These are phyloP conservation scores for Pezicula radicicola DNA, from an alignment of 2,329 filamentous ascomycete species.

Conservation along the genomic window DNA sequence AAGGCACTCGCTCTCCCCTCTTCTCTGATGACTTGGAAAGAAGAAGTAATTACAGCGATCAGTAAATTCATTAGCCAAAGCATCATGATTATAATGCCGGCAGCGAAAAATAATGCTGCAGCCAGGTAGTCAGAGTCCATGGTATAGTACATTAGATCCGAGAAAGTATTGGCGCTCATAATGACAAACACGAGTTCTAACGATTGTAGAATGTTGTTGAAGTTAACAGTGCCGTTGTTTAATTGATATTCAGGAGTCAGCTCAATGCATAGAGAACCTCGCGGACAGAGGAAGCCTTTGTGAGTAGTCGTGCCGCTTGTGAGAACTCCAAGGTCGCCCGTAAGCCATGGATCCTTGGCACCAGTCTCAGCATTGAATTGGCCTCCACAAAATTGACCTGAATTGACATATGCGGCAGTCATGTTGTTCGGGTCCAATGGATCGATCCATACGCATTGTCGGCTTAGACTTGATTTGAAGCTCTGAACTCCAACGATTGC, in stretches of 20 bases:
- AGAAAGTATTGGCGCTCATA: constrained; percentile 97
- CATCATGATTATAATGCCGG: constrained; percentile 84
- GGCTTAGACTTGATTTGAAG: constrained; percentile 80
- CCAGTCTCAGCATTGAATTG: constrained; percentile 63
- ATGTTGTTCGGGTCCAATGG: constrained; percentile 51
- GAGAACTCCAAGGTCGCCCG: constrained; percentile 21
- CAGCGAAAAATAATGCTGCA: constrained; percentile 73
- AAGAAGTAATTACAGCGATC: constrained; percentile 97
- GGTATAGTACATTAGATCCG: constrained; percentile 90
- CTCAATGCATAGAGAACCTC: constrained; percentile 79
- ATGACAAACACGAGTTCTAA: constrained; percentile 94
- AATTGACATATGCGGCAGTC: constrained; percentile 55
- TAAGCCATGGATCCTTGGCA: constrained; percentile 64
- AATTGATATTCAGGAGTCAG: constrained; percentile 59
- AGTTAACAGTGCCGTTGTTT: constrained; percentile 82
- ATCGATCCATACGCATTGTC: constrained; percentile 76
- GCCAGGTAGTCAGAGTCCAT: constrained; percentile 88
- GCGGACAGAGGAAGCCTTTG: constrained; percentile 88
- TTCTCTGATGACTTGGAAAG: constrained; percentile 96
- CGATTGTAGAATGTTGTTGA: constrained; percentile 91
- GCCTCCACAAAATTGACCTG: constrained; percentile 82
- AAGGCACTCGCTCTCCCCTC: constrained; percentile 95
- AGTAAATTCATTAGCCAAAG: constrained; percentile 93
- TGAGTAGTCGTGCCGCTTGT: constrained; percentile 46
- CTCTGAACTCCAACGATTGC: constrained; percentile 96